Evolutionary conservation across 345 rosid species (phyloP).

Genomic region (Geranium brycei): DNA sequence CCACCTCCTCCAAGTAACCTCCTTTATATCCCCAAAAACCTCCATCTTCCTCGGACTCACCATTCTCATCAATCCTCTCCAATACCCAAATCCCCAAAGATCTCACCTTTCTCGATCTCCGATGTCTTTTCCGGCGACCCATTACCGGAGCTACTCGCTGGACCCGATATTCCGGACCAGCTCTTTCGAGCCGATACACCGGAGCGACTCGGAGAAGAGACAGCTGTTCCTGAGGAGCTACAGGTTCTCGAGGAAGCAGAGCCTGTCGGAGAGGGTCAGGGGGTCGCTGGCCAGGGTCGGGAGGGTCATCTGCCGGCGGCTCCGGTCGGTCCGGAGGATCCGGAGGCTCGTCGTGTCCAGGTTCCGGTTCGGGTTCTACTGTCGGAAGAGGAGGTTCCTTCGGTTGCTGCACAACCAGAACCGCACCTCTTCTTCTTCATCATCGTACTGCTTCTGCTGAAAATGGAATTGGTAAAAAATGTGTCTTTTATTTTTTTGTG

Average conservation of each 20-base stretch:
- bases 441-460: neutral
- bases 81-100: neutral
- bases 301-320: constrained; percentile 38
- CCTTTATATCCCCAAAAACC: neutral
- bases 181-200: neutral
- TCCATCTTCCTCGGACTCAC: neutral
- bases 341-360: constrained; percentile 45
- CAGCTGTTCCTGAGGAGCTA: constrained; percentile 67
- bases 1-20: neutral
- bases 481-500: constrained; percentile 14
- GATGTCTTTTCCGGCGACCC: neutral
- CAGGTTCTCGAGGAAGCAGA: constrained; percentile 55
- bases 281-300: constrained; percentile 30
- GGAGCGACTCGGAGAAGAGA: constrained; percentile 48
- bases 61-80: neutral
- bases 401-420: constrained; percentile 20
- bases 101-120: too few relatives aligned
- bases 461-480: too few relatives aligned
- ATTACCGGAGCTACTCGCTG: too few relatives aligned
- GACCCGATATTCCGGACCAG: neutral
- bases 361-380: constrained; percentile 28
- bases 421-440: constrained; percentile 6
- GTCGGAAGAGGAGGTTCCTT: constrained; percentile 36
- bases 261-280: constrained; percentile 39
- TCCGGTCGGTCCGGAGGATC: constrained; percentile 31